Evolutionary conservation across 805 yeast genomes (phyloP), one percentile per base, ranked within the genome.

Genomic region (Alloascoidea hylecoeti): DNA sequence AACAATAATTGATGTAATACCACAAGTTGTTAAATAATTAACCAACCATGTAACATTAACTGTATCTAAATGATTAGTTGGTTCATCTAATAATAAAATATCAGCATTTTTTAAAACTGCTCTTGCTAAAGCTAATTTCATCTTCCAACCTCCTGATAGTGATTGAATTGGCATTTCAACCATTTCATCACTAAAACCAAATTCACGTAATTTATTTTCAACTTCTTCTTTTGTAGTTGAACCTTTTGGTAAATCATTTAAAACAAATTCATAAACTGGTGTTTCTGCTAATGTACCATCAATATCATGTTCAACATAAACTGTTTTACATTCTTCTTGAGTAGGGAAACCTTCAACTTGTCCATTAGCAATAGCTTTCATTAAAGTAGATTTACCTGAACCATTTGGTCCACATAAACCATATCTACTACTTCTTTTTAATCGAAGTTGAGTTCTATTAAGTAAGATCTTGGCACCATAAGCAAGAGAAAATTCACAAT

Each of bases 401-500:
- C 94, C 94, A 68, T 82, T 82, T 63, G 94, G 94, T 75, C 94
- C 94, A 75, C 84, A 76, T 56, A 76, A 63, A 82, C 94, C 94
- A 63, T 82, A 82, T 76, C 94, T 77, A 73, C 96, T 88, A 72
- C 82, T 92, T 73, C 95, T 81, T 86, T 85, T 86, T 64, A 92
- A 81, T 72, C 98, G 86, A 65, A 92, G 79, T 74, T 89, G 96
- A 54, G 98, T 92, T 72, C 94, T 89, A 88, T 92, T 92, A 69
- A 92, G 85, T 72, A 92, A 77, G 76, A 92, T 92, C 84, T 92
- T 92, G 60, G 98, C 98, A 89, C 98, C 99, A 70, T 92, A 92
- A 66, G 99, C 99, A 60, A 92, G 77, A 45, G 99, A 92, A 88
- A 92, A 92, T 79, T 92, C 98, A 82, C 97, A 89, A 94, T 92